Evolutionary conservation across 140 eudicot species (phyloP).

Genomic region (Ambrosia hybrid): DNA sequence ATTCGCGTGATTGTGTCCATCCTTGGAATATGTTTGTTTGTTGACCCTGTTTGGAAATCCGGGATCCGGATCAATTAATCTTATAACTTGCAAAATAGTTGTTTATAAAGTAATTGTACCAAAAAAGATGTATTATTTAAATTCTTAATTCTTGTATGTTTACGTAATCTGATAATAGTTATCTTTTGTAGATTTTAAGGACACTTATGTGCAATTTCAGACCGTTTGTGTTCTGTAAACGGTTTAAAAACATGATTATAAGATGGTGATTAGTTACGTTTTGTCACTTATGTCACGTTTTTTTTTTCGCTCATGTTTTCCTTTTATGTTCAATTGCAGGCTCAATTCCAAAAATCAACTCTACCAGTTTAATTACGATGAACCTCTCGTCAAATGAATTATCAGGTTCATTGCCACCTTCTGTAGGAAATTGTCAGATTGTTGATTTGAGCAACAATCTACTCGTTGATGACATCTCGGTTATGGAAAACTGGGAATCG

Average conservation of each 20-base stretch:
- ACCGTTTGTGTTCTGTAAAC: background rate
- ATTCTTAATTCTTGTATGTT: no score
- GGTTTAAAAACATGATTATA: background rate
- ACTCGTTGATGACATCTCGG: slow-evolving; percentile 60
- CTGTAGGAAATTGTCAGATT: slow-evolving; percentile 58
- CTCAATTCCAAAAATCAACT: slow-evolving; percentile 61
- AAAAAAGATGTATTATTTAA: no score
- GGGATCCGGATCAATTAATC: background rate
- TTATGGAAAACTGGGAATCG: slow-evolving; percentile 52
- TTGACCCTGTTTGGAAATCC: background rate
- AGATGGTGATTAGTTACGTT: slow-evolving; percentile 11
- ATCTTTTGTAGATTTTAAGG: background rate
- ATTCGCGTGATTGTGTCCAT: background rate
- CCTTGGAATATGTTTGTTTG: background rate
- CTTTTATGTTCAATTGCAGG: slow-evolving; percentile 51
- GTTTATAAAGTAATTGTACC: no score
- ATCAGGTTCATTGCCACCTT: slow-evolving; percentile 69
- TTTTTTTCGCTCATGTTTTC: background rate
- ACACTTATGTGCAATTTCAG: background rate
- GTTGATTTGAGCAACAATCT: slow-evolving; percentile 79
- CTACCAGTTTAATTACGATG: slow-evolving; percentile 54
- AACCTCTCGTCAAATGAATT: slow-evolving; percentile 71
- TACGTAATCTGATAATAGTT: background rate
- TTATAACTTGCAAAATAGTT: background rate
- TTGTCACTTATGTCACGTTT: background rate